phyloP scores from a whole-genome alignment of 2,329 filamentous ascomycete species.

The Arthrobotrys iridis region DNA sequence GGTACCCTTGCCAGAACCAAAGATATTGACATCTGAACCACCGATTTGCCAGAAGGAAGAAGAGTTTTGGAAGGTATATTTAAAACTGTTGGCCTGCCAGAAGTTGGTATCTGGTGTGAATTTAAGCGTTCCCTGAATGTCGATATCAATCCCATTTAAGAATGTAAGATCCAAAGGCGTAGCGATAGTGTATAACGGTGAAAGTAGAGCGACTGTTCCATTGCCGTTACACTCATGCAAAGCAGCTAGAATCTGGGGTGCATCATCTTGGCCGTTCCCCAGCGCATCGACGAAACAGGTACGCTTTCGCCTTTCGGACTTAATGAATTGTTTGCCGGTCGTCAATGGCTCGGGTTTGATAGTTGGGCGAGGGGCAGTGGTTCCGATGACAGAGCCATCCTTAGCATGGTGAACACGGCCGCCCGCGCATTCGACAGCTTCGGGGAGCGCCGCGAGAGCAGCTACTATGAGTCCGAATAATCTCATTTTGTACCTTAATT shows the following conservation, averaged over 20 bases:
- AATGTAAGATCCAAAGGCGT: constrained; percentile 74
- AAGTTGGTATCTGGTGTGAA: constrained; percentile 76
- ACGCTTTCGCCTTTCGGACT: constrained; percentile 36
- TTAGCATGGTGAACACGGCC: constrained; percentile 47
- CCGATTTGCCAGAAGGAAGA: constrained; percentile 75
- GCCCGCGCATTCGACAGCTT: constrained; percentile 30
- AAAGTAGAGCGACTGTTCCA: constrained; percentile 70
- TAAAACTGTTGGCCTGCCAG: constrained; percentile 73
- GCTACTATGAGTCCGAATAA: constrained; percentile 23
- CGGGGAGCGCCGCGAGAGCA: constrained; percentile 35
- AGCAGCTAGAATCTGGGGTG: constrained; percentile 66
- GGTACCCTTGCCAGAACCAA: constrained; percentile 68
- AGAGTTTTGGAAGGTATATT: constrained; percentile 73
- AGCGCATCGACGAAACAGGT: constrained; percentile 50
- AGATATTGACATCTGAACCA: constrained; percentile 74
- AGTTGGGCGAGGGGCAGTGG: constrained; percentile 36
- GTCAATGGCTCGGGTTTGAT: constrained; percentile 39
- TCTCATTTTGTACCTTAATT: constrained; percentile 34
- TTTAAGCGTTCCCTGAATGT: constrained; percentile 60
- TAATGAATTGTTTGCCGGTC: constrained; percentile 45
- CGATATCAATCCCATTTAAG: constrained; percentile 71
- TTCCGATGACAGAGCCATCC: constrained; percentile 39
- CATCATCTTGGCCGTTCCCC: constrained; percentile 63
- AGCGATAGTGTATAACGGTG: constrained; percentile 70
- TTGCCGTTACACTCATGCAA: constrained; percentile 71